Evolutionary conservation across 257 asterid species (phyloP).

Genomic region (Nicotiana undulata): DNA sequence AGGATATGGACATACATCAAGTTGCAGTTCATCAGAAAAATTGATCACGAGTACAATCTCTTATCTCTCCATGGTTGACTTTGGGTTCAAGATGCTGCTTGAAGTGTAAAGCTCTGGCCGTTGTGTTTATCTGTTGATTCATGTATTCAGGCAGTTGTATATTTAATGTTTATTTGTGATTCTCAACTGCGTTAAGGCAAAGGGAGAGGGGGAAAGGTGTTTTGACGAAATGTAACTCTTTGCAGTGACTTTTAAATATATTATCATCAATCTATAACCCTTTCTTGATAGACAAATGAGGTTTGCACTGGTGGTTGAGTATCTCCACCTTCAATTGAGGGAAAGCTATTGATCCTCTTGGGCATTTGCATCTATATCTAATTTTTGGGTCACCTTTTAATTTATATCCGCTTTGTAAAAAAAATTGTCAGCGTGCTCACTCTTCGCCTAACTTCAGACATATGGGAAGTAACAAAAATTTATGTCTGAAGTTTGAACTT

Average conservation of each 20-base stretch:
- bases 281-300: too few relatives aligned
- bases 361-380: too few relatives aligned
- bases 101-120: not conserved
- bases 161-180: not conserved
- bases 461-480: too few relatives aligned
- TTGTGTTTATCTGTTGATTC: not conserved
- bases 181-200: not conserved
- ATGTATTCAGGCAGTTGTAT: not conserved
- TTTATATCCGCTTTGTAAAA: too few relatives aligned
- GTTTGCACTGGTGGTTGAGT: too few relatives aligned
- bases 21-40: slow-evolving; percentile 83
- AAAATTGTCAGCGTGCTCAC: too few relatives aligned
- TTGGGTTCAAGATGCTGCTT: not conserved
- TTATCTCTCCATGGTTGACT: not conserved
- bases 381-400: too few relatives aligned
- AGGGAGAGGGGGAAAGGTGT: not conserved
- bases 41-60: slow-evolving; percentile 16
- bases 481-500: too few relatives aligned
- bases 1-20: slow-evolving; percentile 96
- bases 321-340: too few relatives aligned
- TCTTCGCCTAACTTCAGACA: too few relatives aligned
- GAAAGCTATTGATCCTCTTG: too few relatives aligned
- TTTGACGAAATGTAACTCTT: not conserved
- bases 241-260: not conserved
- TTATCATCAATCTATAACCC: too few relatives aligned